Evolutionary conservation across 805 yeast genomes (phyloP), one percentile per base, ranked within the genome.

Genomic region (Scheffersomyces lignosus): DNA sequence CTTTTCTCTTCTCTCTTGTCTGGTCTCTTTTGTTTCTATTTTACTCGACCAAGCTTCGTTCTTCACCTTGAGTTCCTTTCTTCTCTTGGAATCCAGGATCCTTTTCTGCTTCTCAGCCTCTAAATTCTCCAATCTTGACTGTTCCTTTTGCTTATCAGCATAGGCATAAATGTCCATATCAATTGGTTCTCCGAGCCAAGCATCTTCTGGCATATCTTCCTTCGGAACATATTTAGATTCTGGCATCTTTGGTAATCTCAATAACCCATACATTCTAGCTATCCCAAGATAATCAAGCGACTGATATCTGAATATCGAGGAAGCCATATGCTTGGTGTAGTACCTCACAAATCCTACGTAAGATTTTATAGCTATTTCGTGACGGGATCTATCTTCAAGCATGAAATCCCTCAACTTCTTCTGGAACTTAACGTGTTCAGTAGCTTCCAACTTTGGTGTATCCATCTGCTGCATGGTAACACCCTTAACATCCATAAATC

Each of bases 181-280:
- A 14, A 89, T 69, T 2, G 66, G 66, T 18, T 68, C 69, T 2
- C 81, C 73, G 24, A 87, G 61, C 88, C 90, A 87, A 1, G 96
- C 97, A 43, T 79, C 81, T 34, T 73, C 77, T 0, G 89, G 86
- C 51, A 80, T 63, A 9, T 60, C 47, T 2, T 71, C 77, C 26
- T 63, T 54, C 20, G 70, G 53, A 2, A 81, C 65, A 47, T 73
- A 68, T 36, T 66, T 68, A 15, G 81, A 74, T 55, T 93, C 99
- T 0, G 99, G 99, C 98, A 95, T 93, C 48, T 81, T 79, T 6
- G 99, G 99, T 40, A 91, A 63, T 48, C 96, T 72, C 29, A 87
- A 61, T 2, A 93, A 60, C 1, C 96, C 96, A 58, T 85, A 89
- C 66, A 86, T 71, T 45, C 70, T 74, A 1, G 93, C 96, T 5